Evolutionary conservation across 768 basidiomycete species (phyloP), one percentile per base, ranked within the genome.

Genomic region (Xerocomellus intermedius): DNA sequence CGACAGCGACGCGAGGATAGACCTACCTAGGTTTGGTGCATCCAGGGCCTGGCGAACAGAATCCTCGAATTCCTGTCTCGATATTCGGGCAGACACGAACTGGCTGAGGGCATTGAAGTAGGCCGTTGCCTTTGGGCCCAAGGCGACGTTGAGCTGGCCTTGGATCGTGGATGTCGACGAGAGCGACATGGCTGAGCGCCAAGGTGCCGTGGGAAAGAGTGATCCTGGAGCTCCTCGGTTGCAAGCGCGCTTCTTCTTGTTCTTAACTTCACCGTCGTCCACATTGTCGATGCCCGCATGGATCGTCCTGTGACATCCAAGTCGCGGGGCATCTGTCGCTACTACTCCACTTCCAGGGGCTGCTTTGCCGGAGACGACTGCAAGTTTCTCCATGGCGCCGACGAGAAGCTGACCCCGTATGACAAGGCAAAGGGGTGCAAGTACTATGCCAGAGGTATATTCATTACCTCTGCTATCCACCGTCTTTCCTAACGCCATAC

Each of bases 61-160:
- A 4, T 88, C 85, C 55, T 92, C 91, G 62, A 90, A 92, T 65
- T 93, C 91, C 48, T 74, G 73, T 41, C 91, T 80, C 10, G 90
- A 89, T 61, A 82, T 82, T 54, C 77, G 76, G 0, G 85, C 90
- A 30, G 80, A 78, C 4, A 91, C 79, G 66, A 88, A 92, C 45
- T 75, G 76, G 56, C 82, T 80, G n/a, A 92, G 74, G 0, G 82
- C 75, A 3, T 76, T 68, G 65, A 88, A 91, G 66, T 92, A 92
- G 0, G 56, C 63, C 1, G 75, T 68, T 1, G 86, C 82, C 52
- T 85, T 86, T 41, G 74, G 58, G 5, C 88, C 90, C 10, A 92
- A 73, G 4, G 81, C 80, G 38, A 74, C 74, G 21, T 77, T 78
- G 22, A 92, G 77, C 68, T 91, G 86, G 22, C 75, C 73, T 70